These are phyloP conservation scores for Scortechinia acanthostroma DNA, from an alignment of 2,329 filamentous ascomycete species.

Conservation along the genomic window DNA sequence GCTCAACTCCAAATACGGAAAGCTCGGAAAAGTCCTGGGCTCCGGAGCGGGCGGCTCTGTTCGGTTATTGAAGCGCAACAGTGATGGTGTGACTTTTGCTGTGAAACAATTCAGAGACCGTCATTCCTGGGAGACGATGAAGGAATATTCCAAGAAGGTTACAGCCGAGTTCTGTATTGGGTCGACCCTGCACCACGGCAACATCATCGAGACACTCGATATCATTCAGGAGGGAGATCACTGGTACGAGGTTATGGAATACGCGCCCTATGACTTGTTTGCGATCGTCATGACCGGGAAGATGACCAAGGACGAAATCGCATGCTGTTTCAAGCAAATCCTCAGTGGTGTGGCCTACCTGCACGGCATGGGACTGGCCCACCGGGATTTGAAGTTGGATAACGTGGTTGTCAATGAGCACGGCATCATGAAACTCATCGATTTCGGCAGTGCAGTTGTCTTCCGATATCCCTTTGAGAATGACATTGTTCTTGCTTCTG, in stretches of 20 bases:
- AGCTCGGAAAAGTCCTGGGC: slow-evolving; percentile 86
- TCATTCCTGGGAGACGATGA: slow-evolving; percentile 87
- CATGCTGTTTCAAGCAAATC: slow-evolving; percentile 88
- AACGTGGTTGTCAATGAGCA: slow-evolving; percentile 95
- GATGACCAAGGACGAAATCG: slow-evolving; percentile 86
- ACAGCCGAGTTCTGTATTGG: slow-evolving; percentile 98
- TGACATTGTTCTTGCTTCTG: slow-evolving; percentile 72
- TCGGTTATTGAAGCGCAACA: slow-evolving; percentile 84
- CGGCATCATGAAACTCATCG: slow-evolving; percentile 98
- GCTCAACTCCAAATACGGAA: slow-evolving; percentile 84
- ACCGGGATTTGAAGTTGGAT: slow-evolving; percentile 91
- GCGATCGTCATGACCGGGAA: slow-evolving; percentile 98
- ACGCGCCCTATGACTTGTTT: slow-evolving; percentile 90
- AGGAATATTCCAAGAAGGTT: slow-evolving; percentile 95
- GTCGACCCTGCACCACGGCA: slow-evolving; percentile 91
- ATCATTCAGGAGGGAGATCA: slow-evolving; percentile 88
- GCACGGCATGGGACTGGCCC: slow-evolving; percentile 88
- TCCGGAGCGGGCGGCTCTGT: slow-evolving; percentile 93
- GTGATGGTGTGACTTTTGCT: slow-evolving; percentile 87
- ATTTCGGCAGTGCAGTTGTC: slow-evolving; percentile 94
- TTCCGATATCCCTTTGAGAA: slow-evolving; percentile 97
- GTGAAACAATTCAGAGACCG: slow-evolving; percentile 93
- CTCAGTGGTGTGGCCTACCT: slow-evolving; percentile 89
- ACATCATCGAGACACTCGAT: slow-evolving; percentile 95
- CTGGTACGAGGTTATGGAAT: slow-evolving; percentile 99